These are phyloP conservation scores for Collybia sordida DNA, from an alignment of 768 basidiomycete species.

Conservation along the genomic window DNA sequence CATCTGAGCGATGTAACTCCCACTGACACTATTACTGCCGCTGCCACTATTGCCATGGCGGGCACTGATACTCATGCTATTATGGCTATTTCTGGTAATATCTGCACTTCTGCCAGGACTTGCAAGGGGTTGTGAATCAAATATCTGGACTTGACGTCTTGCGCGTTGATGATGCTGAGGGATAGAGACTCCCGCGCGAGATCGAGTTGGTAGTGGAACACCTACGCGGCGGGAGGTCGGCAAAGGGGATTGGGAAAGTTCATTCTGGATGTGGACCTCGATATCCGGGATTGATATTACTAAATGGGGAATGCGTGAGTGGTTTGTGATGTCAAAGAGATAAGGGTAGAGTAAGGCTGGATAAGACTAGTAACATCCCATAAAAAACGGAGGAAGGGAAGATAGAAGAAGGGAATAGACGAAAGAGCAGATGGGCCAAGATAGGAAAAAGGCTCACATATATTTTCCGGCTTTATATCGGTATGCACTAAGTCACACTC, in stretches of 20 bases:
- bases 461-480: conserved; percentile 94
- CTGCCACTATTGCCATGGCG: conserved; percentile 29
- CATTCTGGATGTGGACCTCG: conserved; percentile 68
- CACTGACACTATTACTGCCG: conserved; percentile 36
- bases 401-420: conserved; percentile 7
- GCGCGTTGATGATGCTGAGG: conserved; percentile 50
- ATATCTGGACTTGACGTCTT: conserved; percentile 75
- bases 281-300: conserved; percentile 85
- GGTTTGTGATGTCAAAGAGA: conserved; percentile 19
- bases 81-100: conserved; percentile 24
- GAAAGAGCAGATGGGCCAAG: conserved; percentile 7
- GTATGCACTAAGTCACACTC: conserved; percentile 94
- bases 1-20: conserved; percentile 42
- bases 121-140: conserved; percentile 76
- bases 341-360: conserved; percentile 29
- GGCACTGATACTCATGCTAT: conserved; percentile 26
- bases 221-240: conserved; percentile 82
- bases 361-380: too few species aligned
- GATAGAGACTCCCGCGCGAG: conserved; percentile 60
- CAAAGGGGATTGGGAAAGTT: conserved; percentile 65
- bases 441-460: conserved; percentile 55
- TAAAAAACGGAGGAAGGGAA: conserved; percentile 15
- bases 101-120: conserved; percentile 48
- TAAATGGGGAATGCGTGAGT: conserved; percentile 36
- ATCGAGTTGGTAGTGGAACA: conserved; percentile 69